These are phyloP conservation scores for Sphagnum tenellum DNA, from an alignment of 225 moss, liverwort and hornwort genomes.

Conservation along the genomic window DNA sequence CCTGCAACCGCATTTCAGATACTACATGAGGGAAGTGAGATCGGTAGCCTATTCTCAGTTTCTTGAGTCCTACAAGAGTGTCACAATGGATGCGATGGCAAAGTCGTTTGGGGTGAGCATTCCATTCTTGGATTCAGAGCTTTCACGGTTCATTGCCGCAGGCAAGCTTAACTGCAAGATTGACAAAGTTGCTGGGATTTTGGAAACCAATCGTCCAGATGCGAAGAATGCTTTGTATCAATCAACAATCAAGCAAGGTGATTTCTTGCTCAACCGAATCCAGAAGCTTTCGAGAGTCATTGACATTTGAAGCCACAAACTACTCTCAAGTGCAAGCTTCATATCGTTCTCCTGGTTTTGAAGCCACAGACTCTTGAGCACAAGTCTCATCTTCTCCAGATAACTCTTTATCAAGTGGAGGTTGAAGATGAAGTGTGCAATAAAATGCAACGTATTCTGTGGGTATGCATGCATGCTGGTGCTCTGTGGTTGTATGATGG, in stretches of 20 bases:
- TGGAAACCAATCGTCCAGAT: constrained; percentile 93
- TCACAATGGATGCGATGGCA: constrained; percentile 99
- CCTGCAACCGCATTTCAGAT: constrained; percentile 81
- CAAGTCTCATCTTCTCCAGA: too few relatives aligned
- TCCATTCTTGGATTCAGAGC: constrained; percentile 83
- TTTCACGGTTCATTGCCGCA: constrained; percentile 90
- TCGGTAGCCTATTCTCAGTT: constrained; percentile 97
- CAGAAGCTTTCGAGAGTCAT: constrained; percentile 98
- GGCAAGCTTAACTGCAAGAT: constrained; percentile 97
- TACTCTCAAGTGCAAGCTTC: too few relatives aligned
- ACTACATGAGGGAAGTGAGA: constrained; percentile 96
- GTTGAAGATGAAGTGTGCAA: too few relatives aligned
- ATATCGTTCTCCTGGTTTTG: too few relatives aligned
- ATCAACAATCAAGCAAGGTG: constrained; percentile 97
- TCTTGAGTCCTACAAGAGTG: constrained; percentile 96
- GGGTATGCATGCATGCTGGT: too few relatives aligned
- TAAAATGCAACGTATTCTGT: too few relatives aligned
- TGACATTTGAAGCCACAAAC: constrained; percentile 43
- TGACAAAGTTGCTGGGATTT: constrained; percentile 92
- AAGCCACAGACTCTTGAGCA: too few relatives aligned
- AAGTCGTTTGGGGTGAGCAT: constrained; percentile 93
- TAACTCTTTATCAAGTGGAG: too few relatives aligned
- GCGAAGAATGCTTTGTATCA: constrained; percentile 98
- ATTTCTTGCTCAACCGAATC: constrained; percentile 94
- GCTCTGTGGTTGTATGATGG: too few relatives aligned